These are phyloP conservation scores for Podospora didyma DNA, from an alignment of 495 filamentous ascomycete genomes.

Conservation along the genomic window DNA sequence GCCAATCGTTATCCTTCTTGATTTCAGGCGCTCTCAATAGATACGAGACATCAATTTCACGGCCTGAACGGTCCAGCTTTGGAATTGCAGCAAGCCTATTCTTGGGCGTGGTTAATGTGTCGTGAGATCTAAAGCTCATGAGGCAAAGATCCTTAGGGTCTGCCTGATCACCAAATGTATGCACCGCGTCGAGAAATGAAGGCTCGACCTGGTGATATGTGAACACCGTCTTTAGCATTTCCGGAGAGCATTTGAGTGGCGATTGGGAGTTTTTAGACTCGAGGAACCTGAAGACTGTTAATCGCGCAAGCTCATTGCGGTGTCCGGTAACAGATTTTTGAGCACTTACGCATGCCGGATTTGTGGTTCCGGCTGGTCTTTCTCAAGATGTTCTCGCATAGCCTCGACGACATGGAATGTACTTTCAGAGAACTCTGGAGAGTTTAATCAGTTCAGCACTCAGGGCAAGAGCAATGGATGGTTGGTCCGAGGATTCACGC, in stretches of 20 bases:
- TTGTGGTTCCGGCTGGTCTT: background rate
- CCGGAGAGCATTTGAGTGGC: constrained; percentile 11
- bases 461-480: background rate
- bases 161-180: constrained; percentile 36
- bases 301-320: no score
- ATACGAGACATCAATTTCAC: constrained; percentile 34
- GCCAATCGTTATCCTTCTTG: constrained; percentile 11
- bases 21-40: constrained; percentile 39
- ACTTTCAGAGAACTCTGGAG: background rate
- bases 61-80: constrained; percentile 40
- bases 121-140: constrained; percentile 12
- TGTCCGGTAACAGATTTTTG: background rate
- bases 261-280: constrained; percentile 1
- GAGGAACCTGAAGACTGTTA: no score
- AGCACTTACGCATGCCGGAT: constrained; percentile 8
- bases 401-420: background rate
- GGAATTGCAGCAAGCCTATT: constrained; percentile 13
- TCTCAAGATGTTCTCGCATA: background rate
- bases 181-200: constrained; percentile 38
- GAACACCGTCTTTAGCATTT: constrained; percentile 30
- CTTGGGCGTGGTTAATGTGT: constrained; percentile 1
- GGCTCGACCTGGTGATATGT: constrained; percentile 41
- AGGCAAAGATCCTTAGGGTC: constrained; percentile 22
- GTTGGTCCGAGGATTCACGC: background rate
- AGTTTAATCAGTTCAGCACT: no score